Percentiles rank a stretch among this genome's conserved stretches.
Evolutionary conservation across 2,329 filamentous ascomycete species (phyloP).

Genomic region (Talaromyces sp.): DNA sequence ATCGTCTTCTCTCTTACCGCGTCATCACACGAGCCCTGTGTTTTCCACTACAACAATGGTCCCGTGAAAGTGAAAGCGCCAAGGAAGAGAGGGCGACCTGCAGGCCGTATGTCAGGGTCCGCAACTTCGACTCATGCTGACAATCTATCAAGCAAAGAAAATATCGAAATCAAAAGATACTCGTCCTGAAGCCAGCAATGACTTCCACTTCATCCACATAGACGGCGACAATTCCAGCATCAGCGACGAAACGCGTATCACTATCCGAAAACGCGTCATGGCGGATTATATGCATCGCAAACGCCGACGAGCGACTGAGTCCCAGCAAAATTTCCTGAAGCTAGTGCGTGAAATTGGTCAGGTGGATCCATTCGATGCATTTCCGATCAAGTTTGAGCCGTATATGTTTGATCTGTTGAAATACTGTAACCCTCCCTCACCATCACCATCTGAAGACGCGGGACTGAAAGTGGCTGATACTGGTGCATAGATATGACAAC

Average conservation of each 20-base stretch:
- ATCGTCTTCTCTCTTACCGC: not conserved
- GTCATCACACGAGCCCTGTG: not conserved
- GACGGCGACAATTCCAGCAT: not conserved
- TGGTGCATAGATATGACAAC: slow-evolving; percentile 8
- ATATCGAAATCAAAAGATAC: no score
- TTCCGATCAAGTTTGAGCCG: slow-evolving; percentile 10
- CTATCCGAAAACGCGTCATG: slow-evolving; percentile 14
- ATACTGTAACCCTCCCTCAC: not conserved
- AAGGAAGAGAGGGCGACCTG: slow-evolving; percentile 1
- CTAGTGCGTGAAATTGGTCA: not conserved
- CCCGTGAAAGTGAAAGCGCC: slow-evolving; percentile 7
- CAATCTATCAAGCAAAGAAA: not conserved
- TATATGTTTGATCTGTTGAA: slow-evolving; percentile 17
- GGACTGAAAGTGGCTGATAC: not conserved
- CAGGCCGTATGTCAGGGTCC: not conserved
- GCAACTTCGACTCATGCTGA: not conserved
- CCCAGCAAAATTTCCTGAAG: not conserved
- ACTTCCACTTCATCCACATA: slow-evolving; percentile 4
- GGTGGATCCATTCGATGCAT: slow-evolving; percentile 15
- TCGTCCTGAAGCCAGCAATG: not conserved
- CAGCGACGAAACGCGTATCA: slow-evolving; percentile 3
- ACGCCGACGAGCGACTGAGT: not conserved
- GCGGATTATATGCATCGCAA: slow-evolving; percentile 5
- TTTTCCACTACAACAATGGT: slow-evolving; percentile 12
- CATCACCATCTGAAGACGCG: no score